A percentile compares a stretch with the other conserved stretches of the same genome.
These are phyloP conservation scores for Blastobotrys raffinosifermentans DNA, from an alignment of 1,139 yeast species.

Conservation along the genomic window DNA sequence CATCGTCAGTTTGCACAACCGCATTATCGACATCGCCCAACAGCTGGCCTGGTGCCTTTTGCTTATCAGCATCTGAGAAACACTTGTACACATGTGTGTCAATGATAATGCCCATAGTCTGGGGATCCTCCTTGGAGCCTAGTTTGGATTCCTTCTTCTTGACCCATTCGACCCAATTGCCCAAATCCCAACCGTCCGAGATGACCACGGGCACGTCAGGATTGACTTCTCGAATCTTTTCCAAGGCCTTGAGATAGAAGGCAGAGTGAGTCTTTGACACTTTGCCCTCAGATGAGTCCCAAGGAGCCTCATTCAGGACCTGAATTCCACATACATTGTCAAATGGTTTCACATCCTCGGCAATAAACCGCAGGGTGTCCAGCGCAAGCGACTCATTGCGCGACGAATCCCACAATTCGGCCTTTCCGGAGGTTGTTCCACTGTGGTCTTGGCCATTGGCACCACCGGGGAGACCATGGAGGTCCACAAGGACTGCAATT, in stretches of 20 bases:
- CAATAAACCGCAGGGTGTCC: conserved; percentile 53
- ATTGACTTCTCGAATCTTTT: conserved; percentile 54
- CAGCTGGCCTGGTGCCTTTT: conserved; percentile 58
- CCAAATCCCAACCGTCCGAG: conserved; percentile 93
- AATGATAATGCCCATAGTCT: conserved; percentile 55
- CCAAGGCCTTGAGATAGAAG: conserved; percentile 66
- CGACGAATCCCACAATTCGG: conserved; percentile 58
- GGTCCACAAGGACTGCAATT: conserved; percentile 74
- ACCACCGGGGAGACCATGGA: conserved; percentile 90
- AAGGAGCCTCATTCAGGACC: conserved; percentile 77
- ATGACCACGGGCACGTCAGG: conserved; percentile 61
- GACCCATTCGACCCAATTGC: conserved; percentile 71
- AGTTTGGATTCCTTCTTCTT: conserved; percentile 39
- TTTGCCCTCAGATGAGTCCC: conserved; percentile 43
- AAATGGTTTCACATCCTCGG: conserved; percentile 47
- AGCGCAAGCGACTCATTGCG: conserved; percentile 43
- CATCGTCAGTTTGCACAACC: conserved; percentile 46
- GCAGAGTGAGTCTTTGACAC: conserved; percentile 40
- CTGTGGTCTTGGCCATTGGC: conserved; percentile 84
- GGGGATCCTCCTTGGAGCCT: conserved; percentile 16
- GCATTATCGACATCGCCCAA: conserved; percentile 51
- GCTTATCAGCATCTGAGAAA: conserved; percentile 68
- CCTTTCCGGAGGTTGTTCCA: conserved; percentile 55
- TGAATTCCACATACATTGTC: conserved; percentile 80
- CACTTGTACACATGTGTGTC: conserved; percentile 88